Evolutionary conservation across 139 green algal species (phyloP).

Genomic region (Microglena sp.): DNA sequence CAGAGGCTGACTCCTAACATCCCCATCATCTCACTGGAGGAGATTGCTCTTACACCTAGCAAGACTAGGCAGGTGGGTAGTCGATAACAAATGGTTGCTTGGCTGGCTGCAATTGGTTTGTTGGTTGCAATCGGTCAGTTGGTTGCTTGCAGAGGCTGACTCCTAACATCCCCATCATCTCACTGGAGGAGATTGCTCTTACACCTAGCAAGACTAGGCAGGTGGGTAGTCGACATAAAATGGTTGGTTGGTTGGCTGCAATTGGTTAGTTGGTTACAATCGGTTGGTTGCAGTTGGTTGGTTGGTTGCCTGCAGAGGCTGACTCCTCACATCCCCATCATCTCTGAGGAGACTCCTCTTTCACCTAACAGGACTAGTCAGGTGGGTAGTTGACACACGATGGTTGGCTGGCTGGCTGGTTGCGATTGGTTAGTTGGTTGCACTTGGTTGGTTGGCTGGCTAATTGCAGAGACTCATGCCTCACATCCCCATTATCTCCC

Average conservation of each 20-base stretch:
- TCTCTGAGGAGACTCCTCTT: slow-evolving; percentile 72
- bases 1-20: slow-evolving; percentile 56
- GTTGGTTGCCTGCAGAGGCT: slow-evolving; percentile 16
- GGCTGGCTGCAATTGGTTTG: not conserved
- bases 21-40: slow-evolving; percentile 75
- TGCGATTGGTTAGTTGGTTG: not conserved
- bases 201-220: slow-evolving; percentile 51
- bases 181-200: slow-evolving; percentile 65
- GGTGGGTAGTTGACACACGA: slow-evolving; percentile 17
- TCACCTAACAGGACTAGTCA: slow-evolving; percentile 51
- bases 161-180: slow-evolving; percentile 79
- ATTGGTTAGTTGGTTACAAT: not conserved
- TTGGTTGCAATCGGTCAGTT: not conserved
- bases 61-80: slow-evolving; percentile 46
- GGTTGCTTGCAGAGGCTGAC: slow-evolving; percentile 20
- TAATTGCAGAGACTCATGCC: slow-evolving; percentile 34
- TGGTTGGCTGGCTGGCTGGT: not conserved
- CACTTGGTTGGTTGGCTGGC: not conserved
- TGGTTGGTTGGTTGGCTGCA: not conserved
- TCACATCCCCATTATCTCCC: slow-evolving; percentile 75
- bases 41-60: slow-evolving; percentile 56
- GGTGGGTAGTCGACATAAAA: slow-evolving; percentile 19
- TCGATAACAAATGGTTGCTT: not conserved
- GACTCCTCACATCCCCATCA: slow-evolving; percentile 73
- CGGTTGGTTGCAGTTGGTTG: too few relatives aligned